Percentiles rank a stretch among this genome's conserved stretches.
Conservation (phyloP, 1,139 yeast genomes). For the Maudiozyma humilis region DNA sequence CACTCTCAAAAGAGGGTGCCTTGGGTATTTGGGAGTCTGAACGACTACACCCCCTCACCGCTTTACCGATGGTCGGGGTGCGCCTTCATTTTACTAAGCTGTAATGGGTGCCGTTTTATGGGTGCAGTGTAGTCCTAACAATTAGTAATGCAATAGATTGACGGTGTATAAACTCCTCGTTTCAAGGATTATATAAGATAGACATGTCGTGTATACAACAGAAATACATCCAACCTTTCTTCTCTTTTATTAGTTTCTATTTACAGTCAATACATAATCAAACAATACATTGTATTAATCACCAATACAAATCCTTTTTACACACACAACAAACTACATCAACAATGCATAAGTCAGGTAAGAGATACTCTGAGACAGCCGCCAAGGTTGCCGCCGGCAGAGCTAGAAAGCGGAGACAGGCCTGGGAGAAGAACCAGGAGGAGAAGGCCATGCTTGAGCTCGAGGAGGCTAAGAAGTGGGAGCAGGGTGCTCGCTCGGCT, state of each 20-base stretch:
- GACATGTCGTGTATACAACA: background rate
- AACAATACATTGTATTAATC: background rate
- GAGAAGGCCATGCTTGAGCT: conserved; percentile 23
- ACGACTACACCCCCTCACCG: background rate
- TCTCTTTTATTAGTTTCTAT: background rate
- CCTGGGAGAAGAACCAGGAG: conserved; percentile 23
- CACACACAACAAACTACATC: background rate
- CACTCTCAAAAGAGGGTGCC: background rate
- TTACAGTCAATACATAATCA: background rate
- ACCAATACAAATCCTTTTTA: background rate
- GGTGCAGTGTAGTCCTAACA: too few relatives aligned
- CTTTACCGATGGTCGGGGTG: too few relatives aligned
- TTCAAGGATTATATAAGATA: too few relatives aligned
- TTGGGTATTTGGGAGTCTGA: too few relatives aligned
- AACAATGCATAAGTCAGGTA: conserved; percentile 19
- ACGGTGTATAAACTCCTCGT: too few relatives aligned
- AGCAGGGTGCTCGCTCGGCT: conserved; percentile 32
- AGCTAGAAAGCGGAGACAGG: conserved; percentile 31
- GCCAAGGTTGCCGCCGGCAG: conserved; percentile 30
- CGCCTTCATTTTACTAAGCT: too few relatives aligned
- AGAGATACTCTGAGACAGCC: conserved; percentile 31
- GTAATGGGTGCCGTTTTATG: too few relatives aligned
- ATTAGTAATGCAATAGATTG: too few relatives aligned
- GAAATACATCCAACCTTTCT: too few relatives aligned
- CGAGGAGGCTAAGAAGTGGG: conserved; percentile 31